These are phyloP conservation scores for Penicillium longicatenatum DNA, from an alignment of 495 filamentous ascomycete species.

Conservation along the genomic window DNA sequence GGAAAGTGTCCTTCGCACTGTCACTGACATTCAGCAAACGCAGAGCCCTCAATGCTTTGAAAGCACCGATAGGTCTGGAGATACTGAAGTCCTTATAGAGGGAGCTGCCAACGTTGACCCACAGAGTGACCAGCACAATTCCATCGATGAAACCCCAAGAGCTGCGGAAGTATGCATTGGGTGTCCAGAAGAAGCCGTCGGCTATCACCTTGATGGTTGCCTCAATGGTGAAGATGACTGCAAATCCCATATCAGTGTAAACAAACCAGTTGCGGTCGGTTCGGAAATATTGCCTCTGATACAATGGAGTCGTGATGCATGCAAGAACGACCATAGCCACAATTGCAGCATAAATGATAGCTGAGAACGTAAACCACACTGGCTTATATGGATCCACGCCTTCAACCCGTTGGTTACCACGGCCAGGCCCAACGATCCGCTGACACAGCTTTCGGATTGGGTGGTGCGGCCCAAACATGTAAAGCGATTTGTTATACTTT, in stretches of 20 bases:
- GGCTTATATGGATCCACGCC: slow-evolving; percentile 83
- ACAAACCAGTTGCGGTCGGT: slow-evolving; percentile 88
- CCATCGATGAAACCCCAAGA: slow-evolving; percentile 98
- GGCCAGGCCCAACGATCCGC: slow-evolving; percentile 86
- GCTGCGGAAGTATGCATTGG: slow-evolving; percentile 94
- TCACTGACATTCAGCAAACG: slow-evolving; percentile 93
- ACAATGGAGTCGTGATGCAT: slow-evolving; percentile 91
- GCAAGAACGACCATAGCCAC: slow-evolving; percentile 96
- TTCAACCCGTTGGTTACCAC: slow-evolving; percentile 81
- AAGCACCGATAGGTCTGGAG: slow-evolving; percentile 88
- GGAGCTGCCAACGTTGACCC: slow-evolving; percentile 89
- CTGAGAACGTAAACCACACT: slow-evolving; percentile 91
- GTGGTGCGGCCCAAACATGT: slow-evolving; percentile 77
- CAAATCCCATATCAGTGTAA: slow-evolving; percentile 89
- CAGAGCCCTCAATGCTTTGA: slow-evolving; percentile 95
- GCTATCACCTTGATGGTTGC: slow-evolving; percentile 92
- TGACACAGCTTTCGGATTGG: slow-evolving; percentile 83
- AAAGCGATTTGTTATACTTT: slow-evolving; percentile 89
- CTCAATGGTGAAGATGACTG: slow-evolving; percentile 82
- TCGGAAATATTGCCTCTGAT: slow-evolving; percentile 82
- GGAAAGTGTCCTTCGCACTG: slow-evolving; percentile 93
- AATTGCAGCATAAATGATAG: slow-evolving; percentile 90
- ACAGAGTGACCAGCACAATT: slow-evolving; percentile 88
- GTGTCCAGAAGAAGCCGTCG: slow-evolving; percentile 95
- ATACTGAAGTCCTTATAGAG: slow-evolving; percentile 76